Conservation (phyloP, 768 basidiomycete genomes). For the Leccinum incarnatum region DNA sequence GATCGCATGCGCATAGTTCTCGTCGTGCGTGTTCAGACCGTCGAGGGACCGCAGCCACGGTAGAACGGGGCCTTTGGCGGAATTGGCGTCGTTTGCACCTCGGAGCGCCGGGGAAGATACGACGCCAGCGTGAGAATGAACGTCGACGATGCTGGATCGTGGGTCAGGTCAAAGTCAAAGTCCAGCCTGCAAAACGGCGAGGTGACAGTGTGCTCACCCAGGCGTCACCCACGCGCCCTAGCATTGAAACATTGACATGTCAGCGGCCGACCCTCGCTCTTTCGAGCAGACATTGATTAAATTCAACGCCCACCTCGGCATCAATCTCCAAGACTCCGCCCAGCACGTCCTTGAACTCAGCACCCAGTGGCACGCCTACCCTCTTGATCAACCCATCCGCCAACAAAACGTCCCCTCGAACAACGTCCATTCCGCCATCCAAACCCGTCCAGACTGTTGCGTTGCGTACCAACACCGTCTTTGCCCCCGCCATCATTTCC, state of each 20-base stretch:
- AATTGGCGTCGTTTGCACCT: conserved; percentile 57
- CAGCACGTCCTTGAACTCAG: conserved; percentile 14
- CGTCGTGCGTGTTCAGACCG: conserved; percentile 74
- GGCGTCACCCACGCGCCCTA: conserved; percentile 70
- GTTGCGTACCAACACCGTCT: conserved; percentile 56
- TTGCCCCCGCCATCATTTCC: conserved; percentile 42
- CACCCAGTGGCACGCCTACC: conserved; percentile 36
- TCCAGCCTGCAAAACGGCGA: not conserved
- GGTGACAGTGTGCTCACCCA: conserved; percentile 16
- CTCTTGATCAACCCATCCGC: conserved; percentile 61
- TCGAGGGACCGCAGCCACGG: conserved; percentile 72
- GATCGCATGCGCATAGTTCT: conserved; percentile 52
- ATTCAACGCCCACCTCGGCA: conserved; percentile 20
- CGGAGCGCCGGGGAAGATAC: conserved; percentile 34
- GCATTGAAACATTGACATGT: not conserved
- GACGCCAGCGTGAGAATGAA: conserved; percentile 59
- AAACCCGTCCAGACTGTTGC: conserved; percentile 79
- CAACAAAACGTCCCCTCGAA: conserved; percentile 60
- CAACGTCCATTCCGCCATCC: conserved; percentile 50
- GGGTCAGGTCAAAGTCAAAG: not conserved
- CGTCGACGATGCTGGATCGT: conserved; percentile 42
- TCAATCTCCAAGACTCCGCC: conserved; percentile 40
- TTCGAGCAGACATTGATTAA: not conserved
- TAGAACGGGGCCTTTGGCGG: conserved; percentile 37
- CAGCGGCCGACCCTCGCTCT: not conserved